Evolutionary conservation across 257 asterid genomes (phyloP), one percentile per base, ranked within the genome.

Genomic region (Ilex asprella): DNA sequence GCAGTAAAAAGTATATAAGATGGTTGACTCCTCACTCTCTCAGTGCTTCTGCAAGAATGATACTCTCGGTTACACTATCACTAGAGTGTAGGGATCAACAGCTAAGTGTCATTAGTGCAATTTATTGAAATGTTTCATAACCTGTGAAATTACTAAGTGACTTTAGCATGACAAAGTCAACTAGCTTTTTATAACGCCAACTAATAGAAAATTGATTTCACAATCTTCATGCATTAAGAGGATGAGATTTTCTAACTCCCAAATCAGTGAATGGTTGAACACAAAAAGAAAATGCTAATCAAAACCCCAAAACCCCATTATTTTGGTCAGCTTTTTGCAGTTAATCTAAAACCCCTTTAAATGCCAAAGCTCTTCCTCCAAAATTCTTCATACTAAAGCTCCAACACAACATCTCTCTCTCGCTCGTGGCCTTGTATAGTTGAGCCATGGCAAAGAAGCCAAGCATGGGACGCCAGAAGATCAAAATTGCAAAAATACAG

Each of bases 391-490:
- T 1, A 43, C 43, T 14, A 27, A 21, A 29, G 6, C 64, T 55
- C 13, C 31, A 67, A 61, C 15, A 51, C 21, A 21, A 56, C 2
- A 31, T 53, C 52, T 27, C 16, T 12, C 3, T 16, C 31, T 50
- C 15, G 55, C 39, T 61, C 27, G 39, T 27, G 56, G 51, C 31
- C 16, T 30, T 12, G 31, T 0, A 39, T 14, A 53, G n/a, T 46
- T 31, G 50, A 29, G 10, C 62, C 68, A 82, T 86, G 94, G 89
- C 82, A 10, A 84, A 79, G 65, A 82, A 81, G 31, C 84, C 87
- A 0, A 86, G 83, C 67, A 65, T 84, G 80, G 97, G 97, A 3
- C 68, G 91, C 1, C 91, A 83, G 66, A 86, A 83, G 85, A 87
- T 86, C 68, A 85, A 89, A 55, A 84, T 86, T 16, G 80, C 80